Percentiles rank a stretch among this genome's conserved stretches.
phyloP scores from a whole-genome alignment of 2,329 filamentous ascomycete genomes.

The Calonectria pauciramosa region DNA sequence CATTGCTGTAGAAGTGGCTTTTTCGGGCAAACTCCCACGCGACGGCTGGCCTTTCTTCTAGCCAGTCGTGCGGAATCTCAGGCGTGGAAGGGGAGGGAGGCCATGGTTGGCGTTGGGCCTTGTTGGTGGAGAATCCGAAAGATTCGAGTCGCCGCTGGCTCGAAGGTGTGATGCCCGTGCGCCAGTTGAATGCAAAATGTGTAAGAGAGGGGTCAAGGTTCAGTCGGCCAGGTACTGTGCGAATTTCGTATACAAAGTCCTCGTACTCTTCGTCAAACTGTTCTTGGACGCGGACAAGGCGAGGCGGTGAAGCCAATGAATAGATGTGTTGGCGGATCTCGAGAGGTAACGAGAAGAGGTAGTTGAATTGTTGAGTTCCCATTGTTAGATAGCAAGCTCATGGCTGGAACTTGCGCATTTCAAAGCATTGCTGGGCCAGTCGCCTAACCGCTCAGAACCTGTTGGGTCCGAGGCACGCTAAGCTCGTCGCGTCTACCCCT shows the following conservation, averaged over 20 bases:
- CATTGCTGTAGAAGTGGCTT: background rate
- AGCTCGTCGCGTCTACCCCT: background rate
- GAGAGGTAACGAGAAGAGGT: background rate
- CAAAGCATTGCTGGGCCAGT: background rate
- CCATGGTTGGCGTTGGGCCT: background rate
- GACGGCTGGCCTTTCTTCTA: background rate
- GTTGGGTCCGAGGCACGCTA: background rate
- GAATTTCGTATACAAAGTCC: background rate
- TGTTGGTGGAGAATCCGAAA: background rate
- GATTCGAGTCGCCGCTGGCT: background rate
- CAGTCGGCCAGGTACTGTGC: background rate
- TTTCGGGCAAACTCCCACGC: background rate
- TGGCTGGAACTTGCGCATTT: background rate
- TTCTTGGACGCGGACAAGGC: background rate
- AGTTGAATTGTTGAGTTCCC: background rate
- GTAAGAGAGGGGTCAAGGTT: background rate
- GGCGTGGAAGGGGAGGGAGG: background rate
- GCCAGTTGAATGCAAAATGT: background rate
- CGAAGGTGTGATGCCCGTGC: background rate
- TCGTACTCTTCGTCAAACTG: background rate
- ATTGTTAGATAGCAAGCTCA: background rate
- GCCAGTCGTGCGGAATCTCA: background rate
- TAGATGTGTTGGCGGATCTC: background rate
- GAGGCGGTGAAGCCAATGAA: background rate
- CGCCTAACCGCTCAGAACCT: background rate